Evolutionary conservation across 352 stramenopile species (phyloP), one percentile per base, ranked within the genome.

Genomic region (Nothophytophthora sp.): DNA sequence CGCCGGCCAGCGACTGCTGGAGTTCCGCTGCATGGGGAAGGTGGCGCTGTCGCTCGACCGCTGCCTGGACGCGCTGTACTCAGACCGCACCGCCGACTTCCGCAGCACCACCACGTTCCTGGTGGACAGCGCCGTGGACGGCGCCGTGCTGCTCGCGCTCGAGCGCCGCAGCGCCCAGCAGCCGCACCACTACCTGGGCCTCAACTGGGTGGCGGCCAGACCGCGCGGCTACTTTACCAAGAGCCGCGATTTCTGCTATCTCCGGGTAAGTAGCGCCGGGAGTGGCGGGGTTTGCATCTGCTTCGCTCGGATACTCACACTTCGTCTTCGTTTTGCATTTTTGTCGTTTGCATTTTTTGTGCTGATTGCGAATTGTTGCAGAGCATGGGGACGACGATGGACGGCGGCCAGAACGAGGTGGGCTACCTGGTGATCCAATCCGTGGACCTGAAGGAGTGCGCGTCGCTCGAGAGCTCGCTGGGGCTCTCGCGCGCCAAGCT

Each of bases 1-100:
- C 24, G 67, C 57, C 25, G 55, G 55, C 42, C 46, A 72, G 19
- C 68, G 68, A 32, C 51, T 64, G 16, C 40, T 82, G 45, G 73
- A 89, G 39, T 88, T 90, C 61, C 73, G 75, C 38, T 88, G 79
- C 62, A 75, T 88, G 61, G 72, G 73, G 51, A 72, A 78, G 32
- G 67, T 77, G 16, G 39, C 64, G 24, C 70, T 90, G 67, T 42
- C 69, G 36, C 53, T 90, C 23, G 53, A 71, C 5, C 58, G 56
- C 40, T 70, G 64, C 25, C 76, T 90, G 50, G 52, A 71, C 18
- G 69, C 76, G 25, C 46, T 88, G 13, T 88, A 88, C 61, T 71
- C 76, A 32, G 79, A 90, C 56, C 76, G 51, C 42, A 84, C 79
- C 11, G 50, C 55, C 45, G 79, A 86, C 30, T 86, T 79, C 34